Evolutionary conservation across 345 rosid species (phyloP), one percentile per base, ranked within the genome.

Genomic region (Gossypium stocksii): DNA sequence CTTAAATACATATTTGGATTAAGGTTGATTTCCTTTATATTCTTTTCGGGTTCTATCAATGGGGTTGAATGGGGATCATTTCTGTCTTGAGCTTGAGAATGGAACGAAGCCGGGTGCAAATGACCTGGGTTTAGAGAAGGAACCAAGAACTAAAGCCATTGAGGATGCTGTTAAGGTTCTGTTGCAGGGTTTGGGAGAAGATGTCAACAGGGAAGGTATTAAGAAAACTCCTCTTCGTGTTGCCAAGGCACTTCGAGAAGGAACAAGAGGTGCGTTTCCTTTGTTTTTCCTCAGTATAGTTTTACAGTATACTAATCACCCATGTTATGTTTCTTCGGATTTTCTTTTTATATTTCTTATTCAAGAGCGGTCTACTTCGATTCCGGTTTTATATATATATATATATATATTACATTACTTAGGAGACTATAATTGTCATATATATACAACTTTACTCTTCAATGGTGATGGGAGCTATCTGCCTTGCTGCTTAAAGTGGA

Each of bases 201-300:
- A 96, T 86, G 22, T 90, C 76, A 77, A 86, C 65, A 86, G 99
- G 56, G 97, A 93, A 82, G 99, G 99, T 48, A 79, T 96, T 73
- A 90, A 79, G 74, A 96, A 86, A 83, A 96, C 99, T 67, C 97
- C 99, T 59, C 79, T 88, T 76, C 97, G 99, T 46, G 98, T 96
- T 46, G 98, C 99, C 61, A 93, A 91, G 81, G 97, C 99, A 9
- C 87, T 96, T 74, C 85, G 89, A 4, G 89, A 89, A 77, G 97
- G 90, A 59, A 96, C 97, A 71, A 85, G 77, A 91, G 98, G 99
- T 96, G 66, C 61, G 43, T 14, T 14, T 58, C 23, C 46, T 52
- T 11, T 20, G 14, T 52, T 45, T 48, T 45, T 15, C 38, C 3
- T 19, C 9, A 43, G 60, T 15, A 22, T 22, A 16, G 51, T 51